Evolutionary conservation across 2,329 filamentous ascomycete species (phyloP).

Genomic region (Colletotrichum siamense): DNA sequence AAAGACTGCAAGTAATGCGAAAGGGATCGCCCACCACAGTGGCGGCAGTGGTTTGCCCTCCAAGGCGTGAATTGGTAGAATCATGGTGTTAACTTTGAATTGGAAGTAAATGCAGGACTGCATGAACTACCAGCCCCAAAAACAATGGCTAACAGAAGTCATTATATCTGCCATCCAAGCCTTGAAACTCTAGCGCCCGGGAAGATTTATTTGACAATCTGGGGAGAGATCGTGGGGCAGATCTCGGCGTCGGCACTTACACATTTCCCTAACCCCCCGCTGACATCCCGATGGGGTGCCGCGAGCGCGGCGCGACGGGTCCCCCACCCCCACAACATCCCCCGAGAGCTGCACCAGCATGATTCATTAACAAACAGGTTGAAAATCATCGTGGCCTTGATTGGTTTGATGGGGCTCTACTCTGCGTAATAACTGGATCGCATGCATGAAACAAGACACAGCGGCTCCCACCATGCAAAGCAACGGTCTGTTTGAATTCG

Average conservation of each 20-base stretch:
- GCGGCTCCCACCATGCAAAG: neutral
- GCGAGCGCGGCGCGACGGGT: rapidly evolving
- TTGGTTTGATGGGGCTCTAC: neutral
- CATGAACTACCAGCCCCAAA: neutral
- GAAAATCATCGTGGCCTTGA: neutral
- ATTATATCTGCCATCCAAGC: neutral
- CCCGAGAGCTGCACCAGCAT: neutral
- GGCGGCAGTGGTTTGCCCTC: neutral
- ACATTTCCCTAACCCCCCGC: neutral
- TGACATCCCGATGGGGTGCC: neutral
- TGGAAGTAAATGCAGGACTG: neutral
- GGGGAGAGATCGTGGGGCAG: neutral
- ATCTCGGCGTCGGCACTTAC: neutral
- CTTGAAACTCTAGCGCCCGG: rapidly evolving
- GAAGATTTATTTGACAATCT: neutral
- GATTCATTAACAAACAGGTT: neutral
- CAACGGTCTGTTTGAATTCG: neutral
- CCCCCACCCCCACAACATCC: neutral
- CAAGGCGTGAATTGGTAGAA: neutral
- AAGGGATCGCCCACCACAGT: neutral
- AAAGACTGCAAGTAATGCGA: neutral
- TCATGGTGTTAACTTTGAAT: neutral
- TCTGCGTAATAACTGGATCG: neutral
- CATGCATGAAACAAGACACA: neutral
- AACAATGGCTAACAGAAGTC: neutral